These are phyloP conservation scores for Plasmodium adleri DNA, from an alignment of 169 alveolate genomes.

Conservation along the genomic window DNA sequence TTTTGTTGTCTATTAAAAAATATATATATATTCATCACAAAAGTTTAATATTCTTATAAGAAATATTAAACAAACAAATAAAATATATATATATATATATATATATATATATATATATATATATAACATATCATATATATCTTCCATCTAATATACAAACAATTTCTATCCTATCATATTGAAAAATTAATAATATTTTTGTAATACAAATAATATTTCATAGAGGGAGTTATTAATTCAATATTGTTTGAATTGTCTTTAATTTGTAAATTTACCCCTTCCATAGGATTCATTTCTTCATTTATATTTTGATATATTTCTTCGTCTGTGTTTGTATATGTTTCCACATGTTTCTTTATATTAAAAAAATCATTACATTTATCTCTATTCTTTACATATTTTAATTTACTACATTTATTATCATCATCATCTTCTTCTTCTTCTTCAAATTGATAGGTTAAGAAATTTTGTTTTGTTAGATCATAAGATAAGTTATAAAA, in stretches of 20 bases:
- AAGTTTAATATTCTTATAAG: too few species aligned
- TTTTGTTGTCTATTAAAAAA: too few species aligned
- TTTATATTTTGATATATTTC: too few species aligned
- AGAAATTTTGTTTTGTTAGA: constrained; percentile 33
- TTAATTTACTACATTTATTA: neutral
- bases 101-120: too few species aligned
- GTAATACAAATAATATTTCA: constrained; percentile 46
- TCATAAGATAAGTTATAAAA: constrained; percentile 52
- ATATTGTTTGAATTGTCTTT: constrained; percentile 36
- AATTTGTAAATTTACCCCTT: constrained; percentile 15
- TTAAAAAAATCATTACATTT: neutral
- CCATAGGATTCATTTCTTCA: neutral
- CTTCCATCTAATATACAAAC: too few species aligned
- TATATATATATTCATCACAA: too few species aligned
- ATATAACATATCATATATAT: too few species aligned
- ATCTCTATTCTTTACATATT: constrained; percentile 9
- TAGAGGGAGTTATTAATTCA: constrained; percentile 17
- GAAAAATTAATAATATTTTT: constrained; percentile 71
- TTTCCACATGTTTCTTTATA: constrained; percentile 34
- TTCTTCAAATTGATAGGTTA: constrained; percentile 1
- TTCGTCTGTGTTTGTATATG: neutral
- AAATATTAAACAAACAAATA: too few species aligned
- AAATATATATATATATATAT: too few species aligned
- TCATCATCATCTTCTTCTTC: neutral
- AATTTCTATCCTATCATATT: neutral